Conservation (phyloP, 352 stramenopile genomes). For the Phytophthora sp. region DNA sequence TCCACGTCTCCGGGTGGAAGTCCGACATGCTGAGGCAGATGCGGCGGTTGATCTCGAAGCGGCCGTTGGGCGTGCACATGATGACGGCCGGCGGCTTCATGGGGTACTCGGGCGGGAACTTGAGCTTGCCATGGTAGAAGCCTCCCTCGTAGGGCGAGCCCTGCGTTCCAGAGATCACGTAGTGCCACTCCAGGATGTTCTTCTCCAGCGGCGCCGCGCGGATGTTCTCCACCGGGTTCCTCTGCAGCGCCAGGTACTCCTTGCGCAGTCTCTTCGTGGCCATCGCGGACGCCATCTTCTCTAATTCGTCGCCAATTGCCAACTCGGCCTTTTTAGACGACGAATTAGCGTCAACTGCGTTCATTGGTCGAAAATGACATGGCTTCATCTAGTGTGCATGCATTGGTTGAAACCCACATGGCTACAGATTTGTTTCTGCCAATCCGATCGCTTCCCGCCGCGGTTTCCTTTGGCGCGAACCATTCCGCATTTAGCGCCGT, state of each 20-base stretch:
- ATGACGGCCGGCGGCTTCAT: slow-evolving; percentile 94
- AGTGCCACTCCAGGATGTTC: slow-evolving; percentile 97
- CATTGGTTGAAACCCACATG: too few relatives aligned
- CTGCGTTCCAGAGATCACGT: slow-evolving; percentile 84
- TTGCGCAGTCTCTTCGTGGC: slow-evolving; percentile 90
- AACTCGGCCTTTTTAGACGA: too few relatives aligned
- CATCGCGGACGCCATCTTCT: slow-evolving; percentile 72
- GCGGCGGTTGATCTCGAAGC: slow-evolving; percentile 92
- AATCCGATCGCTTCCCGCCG: too few relatives aligned
- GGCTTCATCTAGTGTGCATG: too few relatives aligned
- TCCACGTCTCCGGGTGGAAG: slow-evolving; percentile 96
- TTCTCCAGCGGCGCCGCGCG: slow-evolving; percentile 84
- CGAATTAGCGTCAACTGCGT: too few relatives aligned
- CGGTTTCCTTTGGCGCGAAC: slow-evolving; percentile 23
- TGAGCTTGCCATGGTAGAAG: slow-evolving; percentile 91
- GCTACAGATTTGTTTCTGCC: too few relatives aligned
- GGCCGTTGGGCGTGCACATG: slow-evolving; percentile 94
- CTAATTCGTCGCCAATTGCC: too few relatives aligned
- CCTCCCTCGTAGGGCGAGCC: slow-evolving; percentile 84
- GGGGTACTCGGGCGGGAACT: slow-evolving; percentile 94
- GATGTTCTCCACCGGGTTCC: slow-evolving; percentile 91
- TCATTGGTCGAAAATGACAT: neutral
- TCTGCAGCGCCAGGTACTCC: slow-evolving; percentile 89
- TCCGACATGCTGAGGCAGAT: slow-evolving; percentile 96
- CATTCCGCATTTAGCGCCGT: slow-evolving; percentile 20